Conservation (phyloP, 441 rosid genomes). For the Biscutella laevigata region DNA sequence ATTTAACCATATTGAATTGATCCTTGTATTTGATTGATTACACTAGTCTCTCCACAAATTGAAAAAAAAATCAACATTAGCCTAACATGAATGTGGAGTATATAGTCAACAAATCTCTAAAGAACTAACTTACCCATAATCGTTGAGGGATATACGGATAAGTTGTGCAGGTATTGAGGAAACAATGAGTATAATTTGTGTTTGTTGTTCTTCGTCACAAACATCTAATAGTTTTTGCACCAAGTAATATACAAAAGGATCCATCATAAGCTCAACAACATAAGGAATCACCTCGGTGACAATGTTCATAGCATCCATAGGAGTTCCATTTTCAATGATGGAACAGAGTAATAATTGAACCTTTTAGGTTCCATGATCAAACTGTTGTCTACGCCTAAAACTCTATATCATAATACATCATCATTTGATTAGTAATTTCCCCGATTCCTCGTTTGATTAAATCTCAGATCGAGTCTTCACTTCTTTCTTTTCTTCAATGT, state of each 20-base stretch:
- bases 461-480: constrained; percentile 1
- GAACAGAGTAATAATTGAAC: constrained; percentile 19
- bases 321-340: constrained; percentile 34
- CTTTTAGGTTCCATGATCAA: too few relatives aligned
- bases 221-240: constrained; percentile 50
- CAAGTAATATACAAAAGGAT: constrained; percentile 56
- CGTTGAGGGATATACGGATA: constrained; percentile 35
- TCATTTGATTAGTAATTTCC: neutral
- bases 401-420: constrained; percentile 3
- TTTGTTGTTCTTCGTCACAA: constrained; percentile 44
- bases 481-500: constrained; percentile 19
- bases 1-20: constrained; percentile 34
- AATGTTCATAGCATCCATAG: constrained; percentile 32
- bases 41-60: constrained; percentile 44
- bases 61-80: neutral
- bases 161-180: constrained; percentile 37
- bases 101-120: neutral
- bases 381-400: too few relatives aligned
- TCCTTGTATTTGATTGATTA: constrained; percentile 38
- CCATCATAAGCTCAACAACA: constrained; percentile 46
- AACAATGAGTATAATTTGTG: constrained; percentile 34
- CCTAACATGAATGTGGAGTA: neutral
- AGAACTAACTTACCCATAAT: constrained; percentile 36
- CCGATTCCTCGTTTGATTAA: neutral
- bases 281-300: constrained; percentile 42